Evolutionary conservation across 768 basidiomycete genomes (phyloP).

Genomic region (Mycena belliarum): DNA sequence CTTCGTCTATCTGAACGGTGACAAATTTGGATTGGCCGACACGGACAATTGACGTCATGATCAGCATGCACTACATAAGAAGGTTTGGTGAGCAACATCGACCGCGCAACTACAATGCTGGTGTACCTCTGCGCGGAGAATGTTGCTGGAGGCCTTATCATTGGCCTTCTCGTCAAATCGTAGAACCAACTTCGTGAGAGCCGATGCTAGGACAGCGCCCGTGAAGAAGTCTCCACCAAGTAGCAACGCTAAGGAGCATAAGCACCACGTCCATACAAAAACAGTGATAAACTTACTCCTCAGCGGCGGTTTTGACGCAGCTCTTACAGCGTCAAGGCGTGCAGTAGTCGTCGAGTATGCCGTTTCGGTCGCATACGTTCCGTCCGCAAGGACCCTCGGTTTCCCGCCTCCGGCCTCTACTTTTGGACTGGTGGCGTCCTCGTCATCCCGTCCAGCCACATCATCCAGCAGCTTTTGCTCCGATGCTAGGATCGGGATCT

Average conservation of each 20-base stretch:
- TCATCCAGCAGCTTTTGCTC: slow-evolving; percentile 85
- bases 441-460: slow-evolving; percentile 56
- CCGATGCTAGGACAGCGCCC: slow-evolving; percentile 83
- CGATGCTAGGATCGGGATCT: slow-evolving; percentile 94
- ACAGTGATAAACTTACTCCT: slow-evolving; percentile 52
- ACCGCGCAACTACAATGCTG: not conserved
- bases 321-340: slow-evolving; percentile 78
- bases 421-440: slow-evolving; percentile 50
- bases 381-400: slow-evolving; percentile 88
- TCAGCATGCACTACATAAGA: slow-evolving; percentile 68
- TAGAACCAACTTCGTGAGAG: slow-evolving; percentile 89
- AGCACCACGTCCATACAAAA: not conserved
- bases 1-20: slow-evolving; percentile 95
- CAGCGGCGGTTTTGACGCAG: slow-evolving; percentile 87
- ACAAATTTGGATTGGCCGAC: slow-evolving; percentile 97
- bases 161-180: slow-evolving; percentile 61
- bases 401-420: slow-evolving; percentile 51
- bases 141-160: slow-evolving; percentile 55
- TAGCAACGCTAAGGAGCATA: slow-evolving; percentile 60
- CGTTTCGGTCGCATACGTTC: slow-evolving; percentile 97
- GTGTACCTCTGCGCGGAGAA: slow-evolving; percentile 81
- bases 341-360: slow-evolving; percentile 73
- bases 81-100: not conserved
- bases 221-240: slow-evolving; percentile 98
- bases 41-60: slow-evolving; percentile 96